These are phyloP conservation scores for Hyphopichia burtonii DNA, from an alignment of 1,139 yeast species.

Conservation along the genomic window DNA sequence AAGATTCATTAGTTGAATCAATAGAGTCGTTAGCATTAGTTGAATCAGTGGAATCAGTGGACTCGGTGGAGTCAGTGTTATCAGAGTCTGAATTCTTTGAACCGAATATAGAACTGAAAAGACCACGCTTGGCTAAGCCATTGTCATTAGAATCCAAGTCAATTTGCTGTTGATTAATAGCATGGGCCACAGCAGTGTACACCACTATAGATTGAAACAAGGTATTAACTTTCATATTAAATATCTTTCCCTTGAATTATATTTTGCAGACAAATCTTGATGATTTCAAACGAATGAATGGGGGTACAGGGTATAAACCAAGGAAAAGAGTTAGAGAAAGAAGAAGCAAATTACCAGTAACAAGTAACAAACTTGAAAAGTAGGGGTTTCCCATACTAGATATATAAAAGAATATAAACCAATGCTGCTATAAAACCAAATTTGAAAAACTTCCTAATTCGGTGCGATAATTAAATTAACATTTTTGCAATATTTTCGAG, in stretches of 20 bases:
- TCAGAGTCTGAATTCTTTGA: not conserved
- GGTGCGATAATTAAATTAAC: not conserved
- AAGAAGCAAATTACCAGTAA: conserved; percentile 9
- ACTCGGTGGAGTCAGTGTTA: conserved; percentile 3
- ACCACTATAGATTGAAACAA: conserved; percentile 19
- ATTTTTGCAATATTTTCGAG: not conserved
- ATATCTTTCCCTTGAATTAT: not conserved
- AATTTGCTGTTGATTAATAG: conserved; percentile 6
- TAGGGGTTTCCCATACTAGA: not conserved
- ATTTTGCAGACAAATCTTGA: not conserved
- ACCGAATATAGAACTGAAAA: conserved; percentile 15
- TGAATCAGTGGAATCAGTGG: conserved; percentile 7
- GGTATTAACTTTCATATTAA: conserved; percentile 18
- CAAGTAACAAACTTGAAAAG: conserved; percentile 9
- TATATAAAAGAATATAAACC: not conserved
- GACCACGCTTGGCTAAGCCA: conserved; percentile 10
- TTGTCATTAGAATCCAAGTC: conserved; percentile 9
- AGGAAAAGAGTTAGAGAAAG: not conserved
- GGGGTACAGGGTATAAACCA: not conserved
- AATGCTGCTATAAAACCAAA: not conserved
- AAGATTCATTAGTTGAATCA: not conserved
- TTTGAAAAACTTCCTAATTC: not conserved
- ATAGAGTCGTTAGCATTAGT: conserved; percentile 3
- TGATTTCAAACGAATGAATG: conserved; percentile 1
- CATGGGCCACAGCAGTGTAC: conserved; percentile 18